Base-by-base conservation (phyloP, 2,329 filamentous ascomycete species). In the Talaromyces marneffei region DNA sequence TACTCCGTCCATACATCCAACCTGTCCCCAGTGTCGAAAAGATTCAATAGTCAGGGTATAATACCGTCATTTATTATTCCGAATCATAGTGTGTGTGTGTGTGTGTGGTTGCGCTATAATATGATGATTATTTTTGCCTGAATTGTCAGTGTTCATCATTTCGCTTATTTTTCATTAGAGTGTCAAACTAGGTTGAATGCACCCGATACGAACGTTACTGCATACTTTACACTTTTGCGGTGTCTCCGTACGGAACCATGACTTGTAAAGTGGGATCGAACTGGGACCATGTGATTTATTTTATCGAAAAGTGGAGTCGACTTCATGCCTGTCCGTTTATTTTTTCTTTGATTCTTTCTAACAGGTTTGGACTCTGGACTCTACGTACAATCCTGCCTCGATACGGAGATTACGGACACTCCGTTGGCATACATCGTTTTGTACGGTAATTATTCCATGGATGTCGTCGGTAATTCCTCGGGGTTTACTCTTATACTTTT, bases 231-330 rank as follows among this genome's bases (percentile, higher is more conserved):
- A n/a, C n/a, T n/a, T n/a, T n/a, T n/a, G n/a, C n/a, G n/a, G n/a
- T n/a, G n/a, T 44, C 14, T 20, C 16, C 7, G 16, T 33, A 53
- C 29, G 29, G 27, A 33, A n/a, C 9, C n/a, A 33, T 33, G 27
- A 31, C 46, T 33, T 29, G 46, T 50, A 52, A 52, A 52, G 48
- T 33, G 48, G 48, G 29, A 52, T 52, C 29, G 48, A 2, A 35
- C n/a, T 10, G n/a, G 42, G 29, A 52, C 48, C 48, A 52, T 52
- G 48, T 52, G 48, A 52, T 52, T 52, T 52, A 23, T 35, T 52
- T 52, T 23, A 48, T 20, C 10, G 48, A 52, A 52, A 48, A 52
- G 48, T 52, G 48, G 48, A 52, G 48, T 52, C 46, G 27, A 50
- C n/a, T 52, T 33, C 27, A 52, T 52, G 46, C 46, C 46, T 31